Base-by-base conservation (phyloP, 2,329 filamentous ascomycete genomes). In the Lachnellula willkommii region DNA sequence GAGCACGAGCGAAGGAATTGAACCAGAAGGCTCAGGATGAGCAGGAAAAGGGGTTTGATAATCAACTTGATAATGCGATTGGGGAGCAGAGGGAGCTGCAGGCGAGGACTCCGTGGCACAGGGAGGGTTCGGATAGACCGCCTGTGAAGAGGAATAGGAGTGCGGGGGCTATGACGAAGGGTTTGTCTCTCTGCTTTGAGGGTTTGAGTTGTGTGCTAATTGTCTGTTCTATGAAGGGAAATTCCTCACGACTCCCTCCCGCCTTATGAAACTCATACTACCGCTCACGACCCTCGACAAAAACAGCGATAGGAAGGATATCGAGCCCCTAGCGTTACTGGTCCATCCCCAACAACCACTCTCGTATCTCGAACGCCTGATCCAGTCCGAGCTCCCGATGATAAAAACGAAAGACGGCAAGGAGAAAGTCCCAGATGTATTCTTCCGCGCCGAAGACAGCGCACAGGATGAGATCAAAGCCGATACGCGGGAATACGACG, bases 281-380 rank as follows among this genome's bases (percentile, higher is more conserved):
- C 90, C 90, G 0, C 77, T 95, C 26, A 83, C 82, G 0, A 85
- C 81, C 0, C 72, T 77, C 47, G 83, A 85, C 55, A 75, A 77
- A 32, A 79, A 82, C 60, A 73, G 74, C 1, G 80, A 85, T 59
- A 77, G 83, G 55, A 86, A 88, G 71, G 80, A 85, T 48, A 83
- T 93, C n/a, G 89, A 95, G 64, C 90, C 91, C 0, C 77, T 96
- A 12, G 91, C 91, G 1, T 79, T 96, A 0, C 82, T 96, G 2
- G 80, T 96, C 0, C 92, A 96, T 65, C 91, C 92, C 0, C 89
- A 95, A 60, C 92, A 96, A 68, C 92, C 92, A 0, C 79, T 96
- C 3, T 95, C 90, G 8, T 95, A 96, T 70, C 83, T 96, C 43
- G 90, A 95, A 70, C 83, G 90, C 8, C 76, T 96, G 3, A 92